These are phyloP conservation scores for Parsonsia alboflavescens DNA, from an alignment of 257 asterid genomes.

Conservation along the genomic window DNA sequence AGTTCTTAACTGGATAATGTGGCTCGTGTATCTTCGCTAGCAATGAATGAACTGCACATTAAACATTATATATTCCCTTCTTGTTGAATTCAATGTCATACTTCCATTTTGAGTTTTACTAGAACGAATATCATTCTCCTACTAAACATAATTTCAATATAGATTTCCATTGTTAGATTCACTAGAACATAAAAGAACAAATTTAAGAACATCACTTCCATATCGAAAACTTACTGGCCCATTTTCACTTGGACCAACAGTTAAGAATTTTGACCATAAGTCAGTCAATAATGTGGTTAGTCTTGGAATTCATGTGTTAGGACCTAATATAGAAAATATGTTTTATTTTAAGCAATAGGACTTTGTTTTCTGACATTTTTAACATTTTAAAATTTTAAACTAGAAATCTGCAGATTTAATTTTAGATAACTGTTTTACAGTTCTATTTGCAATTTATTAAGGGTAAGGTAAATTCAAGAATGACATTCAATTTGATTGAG, in stretches of 20 bases:
- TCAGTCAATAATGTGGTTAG: too few species aligned
- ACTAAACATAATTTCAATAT: background rate
- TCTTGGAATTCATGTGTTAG: background rate
- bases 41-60: background rate
- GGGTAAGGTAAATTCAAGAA: background rate
- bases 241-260: too few species aligned
- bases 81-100: background rate
- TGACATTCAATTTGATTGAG: background rate
- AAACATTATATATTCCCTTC: background rate
- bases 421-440: background rate
- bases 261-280: too few species aligned
- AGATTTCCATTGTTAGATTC: background rate
- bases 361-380: background rate
- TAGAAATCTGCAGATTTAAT: background rate
- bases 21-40: background rate
- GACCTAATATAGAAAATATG: background rate
- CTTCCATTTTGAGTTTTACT: constrained; percentile 6
- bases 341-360: background rate
- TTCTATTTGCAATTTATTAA: background rate
- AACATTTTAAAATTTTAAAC: too few species aligned
- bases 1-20: background rate
- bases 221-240: too few species aligned
- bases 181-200: background rate
- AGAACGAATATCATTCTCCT: background rate
- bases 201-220: background rate